Percentiles rank a stretch among this genome's conserved stretches.
phyloP scores from a whole-genome alignment of 371 early-diverging fungal genomes.

The Antonospora locustae region DNA sequence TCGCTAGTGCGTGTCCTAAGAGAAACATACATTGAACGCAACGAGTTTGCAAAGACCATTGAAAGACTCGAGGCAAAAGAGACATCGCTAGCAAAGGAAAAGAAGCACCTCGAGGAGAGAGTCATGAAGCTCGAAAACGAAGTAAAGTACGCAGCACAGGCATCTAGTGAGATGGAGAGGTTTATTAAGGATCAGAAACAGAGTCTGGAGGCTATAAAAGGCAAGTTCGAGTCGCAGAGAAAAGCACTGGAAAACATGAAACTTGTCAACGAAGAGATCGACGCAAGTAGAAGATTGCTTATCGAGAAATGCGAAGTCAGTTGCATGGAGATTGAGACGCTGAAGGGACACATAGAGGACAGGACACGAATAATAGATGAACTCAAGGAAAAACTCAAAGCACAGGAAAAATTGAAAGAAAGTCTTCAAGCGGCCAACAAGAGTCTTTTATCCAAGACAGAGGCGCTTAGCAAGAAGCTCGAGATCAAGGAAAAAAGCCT shows the following conservation, averaged over 20 bases:
- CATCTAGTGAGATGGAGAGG: constrained; percentile 35
- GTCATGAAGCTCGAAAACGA: constrained; percentile 32
- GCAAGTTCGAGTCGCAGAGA: neutral
- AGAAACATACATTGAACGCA: constrained; percentile 34
- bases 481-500: constrained; percentile 40
- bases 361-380: constrained; percentile 26
- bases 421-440: constrained; percentile 12
- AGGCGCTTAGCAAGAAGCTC: constrained; percentile 22
- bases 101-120: constrained; percentile 15
- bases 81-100: constrained; percentile 7
- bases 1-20: constrained; percentile 42
- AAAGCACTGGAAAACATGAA: constrained; percentile 17
- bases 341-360: constrained; percentile 32
- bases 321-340: constrained; percentile 34
- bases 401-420: constrained; percentile 19
- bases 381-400: constrained; percentile 12
- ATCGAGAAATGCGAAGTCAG: constrained; percentile 24
- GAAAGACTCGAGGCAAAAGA: constrained; percentile 12
- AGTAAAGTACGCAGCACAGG: constrained; percentile 10
- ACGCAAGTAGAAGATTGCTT: constrained; percentile 28
- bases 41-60: constrained; percentile 14
- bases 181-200: constrained; percentile 45
- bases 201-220: constrained; percentile 4
- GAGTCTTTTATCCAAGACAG: constrained; percentile 22
- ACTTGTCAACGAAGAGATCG: constrained; percentile 34